Percentiles rank a stretch among this genome's conserved stretches.
Conservation (phyloP, 371 early-diverging fungal species). For the Mucor circinelloides region DNA sequence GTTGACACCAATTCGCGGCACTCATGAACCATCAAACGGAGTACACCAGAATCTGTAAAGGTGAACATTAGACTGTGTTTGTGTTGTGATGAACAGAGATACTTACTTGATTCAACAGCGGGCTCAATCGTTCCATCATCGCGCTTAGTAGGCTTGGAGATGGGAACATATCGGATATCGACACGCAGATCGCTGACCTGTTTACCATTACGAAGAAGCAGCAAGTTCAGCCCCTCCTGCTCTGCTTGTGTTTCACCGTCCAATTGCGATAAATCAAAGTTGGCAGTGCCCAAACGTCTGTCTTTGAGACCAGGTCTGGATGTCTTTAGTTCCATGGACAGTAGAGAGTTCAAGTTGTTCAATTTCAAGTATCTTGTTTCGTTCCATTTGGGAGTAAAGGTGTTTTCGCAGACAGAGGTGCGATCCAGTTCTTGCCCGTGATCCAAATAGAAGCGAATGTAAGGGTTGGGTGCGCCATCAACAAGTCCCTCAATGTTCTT, state of each 20-base stretch:
- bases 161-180: conserved; percentile 64
- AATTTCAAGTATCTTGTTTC: conserved; percentile 61
- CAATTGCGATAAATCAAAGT: conserved; percentile 55
- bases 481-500: conserved; percentile 61
- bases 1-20: conserved; percentile 42
- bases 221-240: conserved; percentile 43
- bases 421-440: conserved; percentile 74
- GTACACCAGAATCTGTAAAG: conserved; percentile 51
- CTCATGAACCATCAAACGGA: conserved; percentile 55
- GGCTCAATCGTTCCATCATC: conserved; percentile 51
- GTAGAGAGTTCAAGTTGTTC: conserved; percentile 55
- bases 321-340: conserved; percentile 49
- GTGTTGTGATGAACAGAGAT: background rate
- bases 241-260: conserved; percentile 51
- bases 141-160: conserved; percentile 53
- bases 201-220: conserved; percentile 53
- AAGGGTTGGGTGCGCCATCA: conserved; percentile 81
- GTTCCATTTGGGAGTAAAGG: conserved; percentile 63
- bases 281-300: conserved; percentile 48
- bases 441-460: conserved; percentile 72
- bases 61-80: background rate
- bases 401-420: conserved; percentile 64
- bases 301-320: conserved; percentile 36
- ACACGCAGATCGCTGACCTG: conserved; percentile 55
- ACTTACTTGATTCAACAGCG: conserved; percentile 53